These are phyloP conservation scores for Limonium bicolor DNA, from an alignment of 148 eudicot genomes.

Conservation along the genomic window DNA sequence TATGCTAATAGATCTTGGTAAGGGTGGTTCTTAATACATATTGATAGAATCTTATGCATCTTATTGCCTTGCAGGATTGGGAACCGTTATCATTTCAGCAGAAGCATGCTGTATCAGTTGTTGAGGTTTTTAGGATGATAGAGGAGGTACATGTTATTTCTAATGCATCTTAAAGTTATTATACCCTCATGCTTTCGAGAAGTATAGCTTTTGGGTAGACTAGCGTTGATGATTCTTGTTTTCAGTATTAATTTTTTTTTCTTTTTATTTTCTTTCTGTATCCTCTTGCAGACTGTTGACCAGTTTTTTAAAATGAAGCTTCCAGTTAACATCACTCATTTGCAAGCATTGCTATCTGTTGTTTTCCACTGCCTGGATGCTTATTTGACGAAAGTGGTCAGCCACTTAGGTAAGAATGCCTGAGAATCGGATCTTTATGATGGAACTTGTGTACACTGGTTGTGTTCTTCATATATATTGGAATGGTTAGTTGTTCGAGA, in stretches of 20 bases:
- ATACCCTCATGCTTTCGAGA: not conserved
- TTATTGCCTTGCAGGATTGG: conserved; percentile 49
- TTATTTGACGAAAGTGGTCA: conserved; percentile 42
- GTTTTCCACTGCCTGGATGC: conserved; percentile 72
- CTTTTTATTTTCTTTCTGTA: conserved; percentile 2
- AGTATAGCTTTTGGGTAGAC: not conserved
- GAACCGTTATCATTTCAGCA: conserved; percentile 76
- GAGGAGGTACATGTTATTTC: conserved; percentile 53
- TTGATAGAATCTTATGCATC: no score
- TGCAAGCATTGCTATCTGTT: conserved; percentile 85
- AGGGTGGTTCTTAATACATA: no score
- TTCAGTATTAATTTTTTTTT: not conserved
- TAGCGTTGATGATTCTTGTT: not conserved
- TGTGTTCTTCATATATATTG: no score
- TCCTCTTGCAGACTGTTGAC: conserved; percentile 85
- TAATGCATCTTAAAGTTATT: not conserved
- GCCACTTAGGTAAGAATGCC: conserved; percentile 67
- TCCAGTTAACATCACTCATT: conserved; percentile 74
- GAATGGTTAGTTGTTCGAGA: no score
- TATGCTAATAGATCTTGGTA: no score
- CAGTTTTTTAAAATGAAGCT: conserved; percentile 74
- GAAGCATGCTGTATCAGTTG: conserved; percentile 69
- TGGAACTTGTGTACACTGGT: no score
- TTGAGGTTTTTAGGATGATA: conserved; percentile 86
- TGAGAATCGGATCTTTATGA: no score